Evolutionary conservation across 2,329 filamentous ascomycete species (phyloP).

Genomic region (Capronia coronata): DNA sequence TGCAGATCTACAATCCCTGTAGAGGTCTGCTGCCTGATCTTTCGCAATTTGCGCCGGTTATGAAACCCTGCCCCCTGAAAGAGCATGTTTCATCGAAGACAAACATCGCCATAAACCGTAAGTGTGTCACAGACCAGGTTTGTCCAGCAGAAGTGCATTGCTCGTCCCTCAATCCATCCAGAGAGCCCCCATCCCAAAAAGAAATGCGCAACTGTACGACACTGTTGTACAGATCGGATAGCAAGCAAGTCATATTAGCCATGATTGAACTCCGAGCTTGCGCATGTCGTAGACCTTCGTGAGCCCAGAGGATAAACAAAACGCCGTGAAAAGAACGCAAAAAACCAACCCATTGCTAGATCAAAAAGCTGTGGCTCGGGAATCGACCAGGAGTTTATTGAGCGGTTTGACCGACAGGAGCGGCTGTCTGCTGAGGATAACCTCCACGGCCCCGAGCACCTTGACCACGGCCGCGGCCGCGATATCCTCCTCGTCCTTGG

Average conservation of each 20-base stretch:
- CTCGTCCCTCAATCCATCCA: conserved; percentile 15
- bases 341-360: conserved; percentile 11
- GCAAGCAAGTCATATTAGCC: conserved; percentile 17
- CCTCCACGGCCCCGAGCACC: conserved; percentile 34
- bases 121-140: conserved; percentile 1
- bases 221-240: conserved; percentile 24
- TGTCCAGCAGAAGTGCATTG: conserved; percentile 1
- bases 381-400: conserved; percentile 9
- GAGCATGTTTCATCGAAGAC: conserved; percentile 17
- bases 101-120: conserved; percentile 12
- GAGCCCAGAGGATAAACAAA: conserved; percentile 16
- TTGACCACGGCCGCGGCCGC: conserved; percentile 41
- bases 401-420: conserved; percentile 17
- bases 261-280: conserved; percentile 27
- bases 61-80: conserved; percentile 4
- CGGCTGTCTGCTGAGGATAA: conserved; percentile 15
- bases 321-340: conserved; percentile 16
- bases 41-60: conserved; percentile 10
- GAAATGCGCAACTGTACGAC: conserved; percentile 18
- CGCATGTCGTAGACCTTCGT: conserved; percentile 27
- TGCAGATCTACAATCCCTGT: conserved; percentile 19
- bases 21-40: conserved; percentile 11
- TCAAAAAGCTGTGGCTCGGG: not conserved
- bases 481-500: conserved; percentile 34
- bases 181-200: conserved; percentile 17